A percentile compares a stretch with the other conserved stretches of the same genome.
phyloP scores from a whole-genome alignment of 352 stramenopile genomes.

The Globisporangium uncinulatum region DNA sequence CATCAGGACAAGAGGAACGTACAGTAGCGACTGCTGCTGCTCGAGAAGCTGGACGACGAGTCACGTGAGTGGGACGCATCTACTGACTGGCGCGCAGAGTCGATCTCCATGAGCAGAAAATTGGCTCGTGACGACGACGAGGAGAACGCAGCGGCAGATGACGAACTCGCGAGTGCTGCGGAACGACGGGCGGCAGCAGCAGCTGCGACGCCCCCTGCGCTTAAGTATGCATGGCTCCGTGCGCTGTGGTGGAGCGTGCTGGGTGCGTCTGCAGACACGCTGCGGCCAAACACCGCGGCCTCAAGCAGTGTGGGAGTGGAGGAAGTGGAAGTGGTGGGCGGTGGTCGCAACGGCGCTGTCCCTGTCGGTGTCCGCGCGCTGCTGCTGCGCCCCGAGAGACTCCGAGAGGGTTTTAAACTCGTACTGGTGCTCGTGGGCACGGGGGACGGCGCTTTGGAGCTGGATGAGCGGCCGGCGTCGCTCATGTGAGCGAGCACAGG shows the following conservation, averaged over 20 bases:
- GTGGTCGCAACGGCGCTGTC: constrained; percentile 1
- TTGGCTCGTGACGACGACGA: constrained; percentile 14
- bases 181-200: constrained; percentile 20
- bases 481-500: constrained; percentile 9
- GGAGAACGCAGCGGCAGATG: constrained; percentile 7
- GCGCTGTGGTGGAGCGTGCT: constrained; percentile 23
- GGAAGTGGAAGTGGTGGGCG: constrained; percentile 13
- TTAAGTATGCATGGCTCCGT: constrained; percentile 20
- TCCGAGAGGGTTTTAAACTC: background rate
- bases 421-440: background rate
- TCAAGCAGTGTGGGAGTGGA: constrained; percentile 12
- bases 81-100: constrained; percentile 32
- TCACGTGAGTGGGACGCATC: constrained; percentile 26
- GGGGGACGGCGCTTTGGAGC: constrained; percentile 6
- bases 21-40: constrained; percentile 38
- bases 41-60: constrained; percentile 13
- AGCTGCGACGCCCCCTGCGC: constrained; percentile 13
- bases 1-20: constrained; percentile 11
- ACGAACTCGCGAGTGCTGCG: background rate
- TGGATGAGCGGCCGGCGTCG: constrained; percentile 9
- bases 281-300: constrained; percentile 25
- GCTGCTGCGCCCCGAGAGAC: background rate
- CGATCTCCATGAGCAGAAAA: constrained; percentile 53
- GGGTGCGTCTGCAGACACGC: constrained; percentile 24
- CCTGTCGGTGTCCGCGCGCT: background rate